Evolutionary conservation across 176 grass and related monocot genomes (phyloP).

Genomic region (Echinochloa phyllopogon): DNA sequence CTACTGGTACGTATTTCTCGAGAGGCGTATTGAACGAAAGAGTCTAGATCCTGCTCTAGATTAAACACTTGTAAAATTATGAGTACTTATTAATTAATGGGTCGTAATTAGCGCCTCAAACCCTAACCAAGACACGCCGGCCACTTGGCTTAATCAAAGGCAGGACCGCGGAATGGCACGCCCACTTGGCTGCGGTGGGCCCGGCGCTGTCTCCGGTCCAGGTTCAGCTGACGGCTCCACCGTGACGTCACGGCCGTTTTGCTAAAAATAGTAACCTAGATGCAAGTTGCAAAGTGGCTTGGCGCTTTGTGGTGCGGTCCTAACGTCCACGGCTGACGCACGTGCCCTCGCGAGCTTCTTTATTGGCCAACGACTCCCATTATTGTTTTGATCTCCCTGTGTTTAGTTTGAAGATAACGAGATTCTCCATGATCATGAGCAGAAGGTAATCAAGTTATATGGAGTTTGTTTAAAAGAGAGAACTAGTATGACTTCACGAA

Average conservation of each 20-base stretch:
- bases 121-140: slow-evolving; percentile 27
- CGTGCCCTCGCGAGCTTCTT: slow-evolving; percentile 1
- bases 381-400: not conserved
- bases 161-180: not conserved
- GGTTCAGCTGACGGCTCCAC: slow-evolving; percentile 50
- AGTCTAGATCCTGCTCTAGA: slow-evolving; percentile 39
- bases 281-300: slow-evolving; percentile 13
- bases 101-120: slow-evolving; percentile 15
- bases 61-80: not conserved
- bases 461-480: not conserved
- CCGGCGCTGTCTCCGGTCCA: slow-evolving; percentile 28
- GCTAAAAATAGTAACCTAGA: slow-evolving; percentile 33
- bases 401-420: not conserved
- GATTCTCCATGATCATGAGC: not conserved
- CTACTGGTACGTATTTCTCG: not conserved
- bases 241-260: slow-evolving; percentile 25
- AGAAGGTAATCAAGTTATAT: not conserved
- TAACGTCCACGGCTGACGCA: not conserved
- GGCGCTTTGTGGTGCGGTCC: not conserved
- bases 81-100: not conserved
- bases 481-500: no score
- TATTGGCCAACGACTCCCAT: not conserved
- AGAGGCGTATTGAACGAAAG: not conserved
- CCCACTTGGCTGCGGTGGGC: slow-evolving; percentile 39
- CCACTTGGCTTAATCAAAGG: slow-evolving; percentile 42